These are phyloP conservation scores for Sporisorium scitamineum DNA, from an alignment of 1,284 basidiomycete genomes.

Conservation along the genomic window DNA sequence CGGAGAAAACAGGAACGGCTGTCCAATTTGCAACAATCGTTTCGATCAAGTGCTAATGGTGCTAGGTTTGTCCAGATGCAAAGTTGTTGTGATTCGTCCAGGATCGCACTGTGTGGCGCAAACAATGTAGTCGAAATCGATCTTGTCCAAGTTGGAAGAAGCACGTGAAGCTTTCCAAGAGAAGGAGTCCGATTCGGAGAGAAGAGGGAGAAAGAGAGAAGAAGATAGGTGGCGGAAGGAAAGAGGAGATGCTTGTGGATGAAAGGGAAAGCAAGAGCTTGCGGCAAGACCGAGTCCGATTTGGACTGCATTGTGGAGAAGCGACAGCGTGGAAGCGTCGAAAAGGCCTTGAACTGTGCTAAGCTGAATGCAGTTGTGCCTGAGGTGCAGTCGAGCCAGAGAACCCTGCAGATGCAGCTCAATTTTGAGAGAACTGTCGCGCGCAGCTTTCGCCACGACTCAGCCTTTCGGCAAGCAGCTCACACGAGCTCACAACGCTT, in stretches of 20 bases:
- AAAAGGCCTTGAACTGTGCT: not conserved
- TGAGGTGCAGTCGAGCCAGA: not conserved
- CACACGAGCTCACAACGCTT: not conserved
- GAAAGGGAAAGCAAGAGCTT: not conserved
- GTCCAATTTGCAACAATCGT: not conserved
- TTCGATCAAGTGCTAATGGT: not conserved
- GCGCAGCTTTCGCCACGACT: constrained; percentile 14
- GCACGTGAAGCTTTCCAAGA: not conserved
- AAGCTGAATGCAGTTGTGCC: not conserved
- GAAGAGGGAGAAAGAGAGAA: not conserved
- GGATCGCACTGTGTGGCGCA: not conserved
- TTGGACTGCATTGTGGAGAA: constrained; percentile 28
- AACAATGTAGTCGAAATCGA: not conserved
- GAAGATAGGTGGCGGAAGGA: not conserved
- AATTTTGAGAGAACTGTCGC: constrained; percentile 2
- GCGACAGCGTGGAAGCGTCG: constrained; percentile 25
- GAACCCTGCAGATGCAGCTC: constrained; percentile 16
- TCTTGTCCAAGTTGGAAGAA: not conserved
- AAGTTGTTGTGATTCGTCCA: not conserved
- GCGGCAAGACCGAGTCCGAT: not conserved
- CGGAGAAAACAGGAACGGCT: not conserved
- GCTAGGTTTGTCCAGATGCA: not conserved
- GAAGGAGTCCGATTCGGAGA: not conserved
- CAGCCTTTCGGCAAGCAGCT: constrained; percentile 5
- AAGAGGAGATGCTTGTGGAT: not conserved